These are phyloP conservation scores for Zygosaccharomyces sapae DNA, from an alignment of 1,139 yeast species.

Conservation along the genomic window DNA sequence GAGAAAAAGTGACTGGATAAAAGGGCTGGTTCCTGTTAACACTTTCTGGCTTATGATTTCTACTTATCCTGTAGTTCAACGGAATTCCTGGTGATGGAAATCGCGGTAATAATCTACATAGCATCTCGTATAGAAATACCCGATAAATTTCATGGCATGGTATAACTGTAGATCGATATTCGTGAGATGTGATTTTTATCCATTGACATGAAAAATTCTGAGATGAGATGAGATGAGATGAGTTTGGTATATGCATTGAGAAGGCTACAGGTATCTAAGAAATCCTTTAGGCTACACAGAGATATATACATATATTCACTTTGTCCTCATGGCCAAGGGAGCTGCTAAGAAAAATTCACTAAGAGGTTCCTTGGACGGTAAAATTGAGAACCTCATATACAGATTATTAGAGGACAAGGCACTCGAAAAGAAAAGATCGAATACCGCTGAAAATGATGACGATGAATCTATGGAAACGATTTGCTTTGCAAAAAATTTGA, in stretches of 20 bases:
- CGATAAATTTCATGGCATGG: too few relatives aligned
- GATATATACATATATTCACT: neutral
- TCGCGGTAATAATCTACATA: neutral
- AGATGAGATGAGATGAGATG: conserved; percentile 6
- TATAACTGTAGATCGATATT: neutral
- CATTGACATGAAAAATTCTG: conserved; percentile 1
- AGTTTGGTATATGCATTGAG: neutral
- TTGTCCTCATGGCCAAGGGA: conserved; percentile 25
- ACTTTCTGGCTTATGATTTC: neutral
- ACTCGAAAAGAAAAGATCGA: conserved; percentile 39
- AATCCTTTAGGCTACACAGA: neutral
- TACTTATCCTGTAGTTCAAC: neutral
- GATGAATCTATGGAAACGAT: conserved; percentile 38
- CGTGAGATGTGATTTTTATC: neutral
- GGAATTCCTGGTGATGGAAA: neutral
- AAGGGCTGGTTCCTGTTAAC: conserved; percentile 4
- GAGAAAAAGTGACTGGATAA: neutral
- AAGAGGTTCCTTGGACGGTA: conserved; percentile 44
- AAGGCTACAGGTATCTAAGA: neutral
- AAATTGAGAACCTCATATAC: conserved; percentile 48
- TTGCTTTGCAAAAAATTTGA: conserved; percentile 60
- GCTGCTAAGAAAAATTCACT: conserved; percentile 26
- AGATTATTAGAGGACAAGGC: conserved; percentile 51
- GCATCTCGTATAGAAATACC: too few relatives aligned
- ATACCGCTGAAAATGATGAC: conserved; percentile 19